Conservation (phyloP, 768 basidiomycete genomes). For the Lyophyllum decastes region DNA sequence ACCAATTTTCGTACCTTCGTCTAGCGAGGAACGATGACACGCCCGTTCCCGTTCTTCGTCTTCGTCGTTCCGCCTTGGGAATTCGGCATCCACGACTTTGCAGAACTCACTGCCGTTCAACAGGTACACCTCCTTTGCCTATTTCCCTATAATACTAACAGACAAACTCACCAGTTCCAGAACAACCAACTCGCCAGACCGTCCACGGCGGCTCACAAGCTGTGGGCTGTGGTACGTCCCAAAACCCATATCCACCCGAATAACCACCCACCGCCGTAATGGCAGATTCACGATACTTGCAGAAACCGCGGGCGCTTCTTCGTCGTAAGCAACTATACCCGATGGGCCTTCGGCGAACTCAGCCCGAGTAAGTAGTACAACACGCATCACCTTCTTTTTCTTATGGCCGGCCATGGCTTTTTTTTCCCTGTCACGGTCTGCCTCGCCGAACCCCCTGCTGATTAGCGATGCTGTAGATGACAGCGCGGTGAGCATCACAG, state of each 20-base stretch:
- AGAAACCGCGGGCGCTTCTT: slow-evolving; percentile 23
- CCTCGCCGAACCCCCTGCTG: neutral
- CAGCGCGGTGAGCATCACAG: slow-evolving; percentile 12
- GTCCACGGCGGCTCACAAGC: slow-evolving; percentile 14
- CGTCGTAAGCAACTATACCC: slow-evolving; percentile 24
- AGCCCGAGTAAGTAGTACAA: slow-evolving; percentile 13
- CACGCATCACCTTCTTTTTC: neutral
- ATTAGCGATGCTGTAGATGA: slow-evolving; percentile 7
- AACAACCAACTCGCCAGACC: slow-evolving; percentile 16
- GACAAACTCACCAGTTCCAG: slow-evolving; percentile 14
- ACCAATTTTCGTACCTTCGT: neutral
- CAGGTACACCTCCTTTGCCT: slow-evolving; percentile 4
- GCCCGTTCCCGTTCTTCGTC: slow-evolving; percentile 19
- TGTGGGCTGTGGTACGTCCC: slow-evolving; percentile 27
- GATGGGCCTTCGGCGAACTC: slow-evolving; percentile 27
- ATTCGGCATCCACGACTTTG: slow-evolving; percentile 24
- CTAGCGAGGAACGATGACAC: slow-evolving; percentile 14
- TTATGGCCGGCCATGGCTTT: too few relatives aligned
- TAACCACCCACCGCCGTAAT: neutral
- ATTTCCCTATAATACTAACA: neutral
- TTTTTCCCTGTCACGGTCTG: neutral
- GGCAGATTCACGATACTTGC: slow-evolving; percentile 22
- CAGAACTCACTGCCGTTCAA: slow-evolving; percentile 15
- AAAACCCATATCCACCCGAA: neutral
- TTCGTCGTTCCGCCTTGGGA: slow-evolving; percentile 25